These are phyloP conservation scores for Cryptococcus wingfieldii DNA, from an alignment of 1,284 basidiomycete genomes.

Conservation along the genomic window DNA sequence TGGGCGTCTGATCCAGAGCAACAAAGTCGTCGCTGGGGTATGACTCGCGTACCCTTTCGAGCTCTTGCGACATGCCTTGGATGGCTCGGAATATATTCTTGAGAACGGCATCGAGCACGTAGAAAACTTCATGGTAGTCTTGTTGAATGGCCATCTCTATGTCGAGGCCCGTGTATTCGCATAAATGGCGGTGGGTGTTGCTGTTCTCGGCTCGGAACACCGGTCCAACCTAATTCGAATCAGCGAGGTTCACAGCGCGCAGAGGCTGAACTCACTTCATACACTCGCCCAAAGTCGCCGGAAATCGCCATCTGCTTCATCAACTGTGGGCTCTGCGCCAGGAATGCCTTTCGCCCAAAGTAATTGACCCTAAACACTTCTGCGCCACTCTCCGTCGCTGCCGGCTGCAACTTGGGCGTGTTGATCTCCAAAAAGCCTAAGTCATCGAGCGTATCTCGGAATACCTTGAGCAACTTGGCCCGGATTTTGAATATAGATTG, in stretches of 20 bases:
- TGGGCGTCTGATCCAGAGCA: conserved; percentile 34
- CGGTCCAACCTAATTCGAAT: conserved; percentile 21
- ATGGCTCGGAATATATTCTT: conserved; percentile 47
- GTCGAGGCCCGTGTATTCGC: conserved; percentile 57
- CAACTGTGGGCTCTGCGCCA: conserved; percentile 55
- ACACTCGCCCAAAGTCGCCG: conserved; percentile 54
- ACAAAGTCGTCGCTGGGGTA: conserved; percentile 48
- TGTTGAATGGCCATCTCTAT: conserved; percentile 55
- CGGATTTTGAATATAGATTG: conserved; percentile 55
- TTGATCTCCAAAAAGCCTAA: conserved; percentile 64
- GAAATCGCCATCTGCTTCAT: conserved; percentile 57
- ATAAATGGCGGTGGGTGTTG: conserved; percentile 56
- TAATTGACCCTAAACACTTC: conserved; percentile 95
- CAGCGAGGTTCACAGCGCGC: background rate
- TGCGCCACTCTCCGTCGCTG: conserved; percentile 91
- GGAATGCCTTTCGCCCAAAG: conserved; percentile 63
- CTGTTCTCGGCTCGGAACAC: conserved; percentile 56
- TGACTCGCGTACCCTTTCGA: conserved; percentile 50
- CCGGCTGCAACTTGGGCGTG: conserved; percentile 90
- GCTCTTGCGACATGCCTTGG: conserved; percentile 50
- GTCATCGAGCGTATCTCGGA: conserved; percentile 51
- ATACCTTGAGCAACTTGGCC: conserved; percentile 51
- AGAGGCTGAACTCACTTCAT: conserved; percentile 46
- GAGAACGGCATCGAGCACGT: conserved; percentile 47
- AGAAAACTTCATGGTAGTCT: conserved; percentile 53